phyloP scores from a whole-genome alignment of 75 land plant genomes.

The Cryptomeria japonica region DNA sequence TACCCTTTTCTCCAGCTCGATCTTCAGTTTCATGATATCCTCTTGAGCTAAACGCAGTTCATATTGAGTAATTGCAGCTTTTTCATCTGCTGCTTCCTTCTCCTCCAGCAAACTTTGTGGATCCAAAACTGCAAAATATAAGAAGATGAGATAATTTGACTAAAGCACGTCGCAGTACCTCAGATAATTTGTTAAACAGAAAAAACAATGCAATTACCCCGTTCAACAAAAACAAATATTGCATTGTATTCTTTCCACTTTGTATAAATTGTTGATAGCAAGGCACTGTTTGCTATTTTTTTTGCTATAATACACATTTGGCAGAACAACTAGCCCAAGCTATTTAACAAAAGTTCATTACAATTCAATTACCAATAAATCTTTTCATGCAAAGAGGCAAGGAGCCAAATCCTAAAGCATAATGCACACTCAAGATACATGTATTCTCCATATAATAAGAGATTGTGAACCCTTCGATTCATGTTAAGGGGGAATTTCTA shows the following conservation, averaged over 20 bases:
- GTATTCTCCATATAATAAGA: not conserved
- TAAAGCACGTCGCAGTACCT: not conserved
- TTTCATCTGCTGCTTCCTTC: constrained; percentile 68
- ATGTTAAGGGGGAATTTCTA: not conserved
- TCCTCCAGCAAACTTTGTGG: constrained; percentile 86
- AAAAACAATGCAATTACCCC: not conserved
- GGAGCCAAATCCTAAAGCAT: not conserved
- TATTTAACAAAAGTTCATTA: not conserved
- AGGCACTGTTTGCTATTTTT: not conserved
- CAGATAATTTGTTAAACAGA: not conserved
- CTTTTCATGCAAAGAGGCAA: not conserved
- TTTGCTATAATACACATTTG: not conserved
- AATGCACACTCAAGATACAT: not conserved
- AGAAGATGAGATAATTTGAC: not conserved
- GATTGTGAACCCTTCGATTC: not conserved
- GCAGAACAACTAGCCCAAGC: not conserved
- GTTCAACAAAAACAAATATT: not conserved
- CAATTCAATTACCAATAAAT: not conserved
- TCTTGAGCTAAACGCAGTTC: constrained; percentile 92
- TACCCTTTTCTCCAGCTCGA: constrained; percentile 58
- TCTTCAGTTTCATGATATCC: constrained; percentile 68
- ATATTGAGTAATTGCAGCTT: constrained; percentile 82
- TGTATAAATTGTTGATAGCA: not conserved
- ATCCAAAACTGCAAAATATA: constrained; percentile 61
- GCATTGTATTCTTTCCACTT: not conserved